A percentile compares a stretch with the other conserved stretches of the same genome.
These are phyloP conservation scores for Capsicum pubescens DNA, from an alignment of 257 asterid genomes.

Conservation along the genomic window DNA sequence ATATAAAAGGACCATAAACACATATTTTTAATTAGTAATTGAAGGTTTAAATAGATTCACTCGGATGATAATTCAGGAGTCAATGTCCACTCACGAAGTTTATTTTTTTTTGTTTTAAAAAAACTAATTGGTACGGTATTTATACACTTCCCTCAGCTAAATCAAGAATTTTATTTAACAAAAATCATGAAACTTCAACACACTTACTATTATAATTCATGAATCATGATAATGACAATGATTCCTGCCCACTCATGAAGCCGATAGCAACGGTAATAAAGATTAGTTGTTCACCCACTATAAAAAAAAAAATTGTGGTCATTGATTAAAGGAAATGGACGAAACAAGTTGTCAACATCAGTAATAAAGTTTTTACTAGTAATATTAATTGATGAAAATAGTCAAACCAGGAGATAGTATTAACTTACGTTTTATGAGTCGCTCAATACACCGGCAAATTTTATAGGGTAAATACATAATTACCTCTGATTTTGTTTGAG, in stretches of 20 bases:
- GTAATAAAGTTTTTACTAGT: background rate
- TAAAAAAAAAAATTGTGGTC: background rate
- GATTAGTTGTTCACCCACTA: conserved; percentile 36
- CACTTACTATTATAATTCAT: background rate
- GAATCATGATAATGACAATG: conserved; percentile 17
- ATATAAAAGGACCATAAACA: no score
- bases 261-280: conserved; percentile 34
- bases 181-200: background rate
- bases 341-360: conserved; percentile 6
- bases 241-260: conserved; percentile 31
- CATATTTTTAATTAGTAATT: no score
- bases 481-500: no score
- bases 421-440: background rate
- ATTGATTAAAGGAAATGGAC: conserved; percentile 4
- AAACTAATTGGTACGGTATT: no score
- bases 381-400: background rate
- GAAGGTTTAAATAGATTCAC: background rate
- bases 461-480: no score
- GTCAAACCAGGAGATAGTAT: background rate
- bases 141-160: background rate
- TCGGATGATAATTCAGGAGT: background rate
- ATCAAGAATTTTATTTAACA: background rate
- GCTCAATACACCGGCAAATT: no score
- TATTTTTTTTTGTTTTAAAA: no score
- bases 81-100: background rate